Evolutionary conservation across 2,329 filamentous ascomycete species (phyloP).

Genomic region (Aspergillus sp.): DNA sequence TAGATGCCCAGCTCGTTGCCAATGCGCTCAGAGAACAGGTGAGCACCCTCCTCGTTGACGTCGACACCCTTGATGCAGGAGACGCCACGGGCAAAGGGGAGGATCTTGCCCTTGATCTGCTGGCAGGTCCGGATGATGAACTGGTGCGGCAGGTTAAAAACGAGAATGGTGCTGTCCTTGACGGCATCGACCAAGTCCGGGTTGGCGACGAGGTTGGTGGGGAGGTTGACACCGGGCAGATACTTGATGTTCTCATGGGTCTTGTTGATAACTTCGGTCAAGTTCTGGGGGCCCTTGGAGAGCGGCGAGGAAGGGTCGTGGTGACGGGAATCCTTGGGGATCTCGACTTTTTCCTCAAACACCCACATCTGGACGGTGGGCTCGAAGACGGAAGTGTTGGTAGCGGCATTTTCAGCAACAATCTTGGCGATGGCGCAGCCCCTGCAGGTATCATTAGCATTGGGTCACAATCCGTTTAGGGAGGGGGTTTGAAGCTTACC

Average conservation of each 20-base stretch:
- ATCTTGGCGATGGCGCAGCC: constrained; percentile 97
- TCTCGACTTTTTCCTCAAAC: constrained; percentile 78
- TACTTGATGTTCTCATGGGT: constrained; percentile 97
- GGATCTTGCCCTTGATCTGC: constrained; percentile 75
- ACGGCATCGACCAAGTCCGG: constrained; percentile 58
- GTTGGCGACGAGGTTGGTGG: constrained; percentile 53
- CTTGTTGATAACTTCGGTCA: constrained; percentile 84
- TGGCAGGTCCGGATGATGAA: constrained; percentile 85
- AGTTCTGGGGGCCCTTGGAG: constrained; percentile 66
- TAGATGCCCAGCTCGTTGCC: constrained; percentile 88
- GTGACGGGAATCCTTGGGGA: constrained; percentile 63
- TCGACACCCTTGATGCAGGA: constrained; percentile 98
- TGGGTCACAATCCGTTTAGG: too few species aligned
- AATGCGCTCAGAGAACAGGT: constrained; percentile 91
- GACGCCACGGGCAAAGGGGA: constrained; percentile 86
- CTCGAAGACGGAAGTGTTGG: constrained; percentile 73
- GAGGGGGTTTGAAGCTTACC: constrained; percentile 55
- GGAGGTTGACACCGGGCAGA: constrained; percentile 77
- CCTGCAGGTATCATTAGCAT: constrained; percentile 65
- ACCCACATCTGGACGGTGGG: constrained; percentile 97
- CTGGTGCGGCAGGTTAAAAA: constrained; percentile 90
- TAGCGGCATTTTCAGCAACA: constrained; percentile 80
- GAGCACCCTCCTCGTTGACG: constrained; percentile 75
- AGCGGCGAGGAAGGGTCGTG: constrained; percentile 72
- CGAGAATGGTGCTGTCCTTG: constrained; percentile 72